Conservation (phyloP, 805 yeast genomes). For the Hanseniaspora guilliermondii region DNA sequence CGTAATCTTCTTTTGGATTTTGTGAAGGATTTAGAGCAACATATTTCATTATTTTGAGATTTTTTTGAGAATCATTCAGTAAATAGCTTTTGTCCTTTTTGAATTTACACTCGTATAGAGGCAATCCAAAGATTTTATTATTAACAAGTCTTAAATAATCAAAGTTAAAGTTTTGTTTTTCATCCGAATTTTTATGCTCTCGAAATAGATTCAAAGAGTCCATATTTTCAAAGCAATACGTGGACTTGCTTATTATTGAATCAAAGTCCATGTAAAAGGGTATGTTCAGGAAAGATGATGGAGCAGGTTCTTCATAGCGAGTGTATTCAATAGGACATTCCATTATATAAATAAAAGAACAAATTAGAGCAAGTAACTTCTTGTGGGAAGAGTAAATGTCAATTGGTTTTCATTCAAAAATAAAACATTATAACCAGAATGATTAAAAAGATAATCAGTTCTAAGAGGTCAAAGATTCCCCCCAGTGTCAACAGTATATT, state of each 20-base stretch:
- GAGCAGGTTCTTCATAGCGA: slow-evolving; percentile 3
- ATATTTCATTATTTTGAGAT: background rate
- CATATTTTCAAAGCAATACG: slow-evolving; percentile 3
- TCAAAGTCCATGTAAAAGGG: slow-evolving; percentile 4
- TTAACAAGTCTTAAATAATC: background rate
- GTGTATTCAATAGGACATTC: slow-evolving; percentile 3
- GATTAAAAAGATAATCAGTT: too few species aligned
- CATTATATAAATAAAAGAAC: background rate
- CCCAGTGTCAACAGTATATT: too few species aligned
- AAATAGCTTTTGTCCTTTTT: slow-evolving; percentile 6
- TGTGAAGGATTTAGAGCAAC: background rate
- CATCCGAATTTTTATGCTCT: background rate
- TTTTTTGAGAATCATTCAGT: slow-evolving; percentile 5
- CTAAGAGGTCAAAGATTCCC: too few species aligned
- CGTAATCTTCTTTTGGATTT: background rate
- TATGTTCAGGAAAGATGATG: background rate
- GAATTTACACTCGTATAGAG: slow-evolving; percentile 5
- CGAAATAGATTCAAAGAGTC: background rate
- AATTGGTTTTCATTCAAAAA: too few species aligned
- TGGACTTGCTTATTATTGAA: background rate
- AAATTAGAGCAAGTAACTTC: background rate
- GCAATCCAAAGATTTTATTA: background rate
- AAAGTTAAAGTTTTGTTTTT: background rate
- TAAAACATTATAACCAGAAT: too few species aligned
- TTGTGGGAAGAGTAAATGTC: too few species aligned